Conservation (phyloP, 352 stramenopile genomes). For the Saprolegnia diclina region DNA sequence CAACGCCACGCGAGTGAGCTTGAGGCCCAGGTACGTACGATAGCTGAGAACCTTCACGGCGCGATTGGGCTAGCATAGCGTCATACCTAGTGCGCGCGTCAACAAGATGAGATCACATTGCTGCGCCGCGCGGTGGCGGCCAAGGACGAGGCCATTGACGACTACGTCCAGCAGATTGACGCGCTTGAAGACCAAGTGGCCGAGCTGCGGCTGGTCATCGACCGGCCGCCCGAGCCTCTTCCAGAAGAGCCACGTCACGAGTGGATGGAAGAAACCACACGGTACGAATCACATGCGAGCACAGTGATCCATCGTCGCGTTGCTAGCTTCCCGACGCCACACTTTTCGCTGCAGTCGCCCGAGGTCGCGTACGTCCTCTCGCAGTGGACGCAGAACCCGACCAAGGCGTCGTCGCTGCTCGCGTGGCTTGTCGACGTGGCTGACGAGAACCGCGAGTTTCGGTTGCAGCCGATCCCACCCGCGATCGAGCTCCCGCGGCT, state of each 20-base stretch:
- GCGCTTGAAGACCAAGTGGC: constrained; percentile 7
- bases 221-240: neutral
- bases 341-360: constrained; percentile 64
- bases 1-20: constrained; percentile 37
- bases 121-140: constrained; percentile 6
- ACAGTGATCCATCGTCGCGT: neutral
- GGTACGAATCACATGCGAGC: constrained; percentile 18
- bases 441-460: constrained; percentile 23
- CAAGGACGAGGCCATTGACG: constrained; percentile 21
- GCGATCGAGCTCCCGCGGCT: constrained; percentile 65
- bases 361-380: constrained; percentile 67
- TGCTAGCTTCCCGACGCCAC: constrained; percentile 45
- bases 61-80: constrained; percentile 26
- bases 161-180: constrained; percentile 4
- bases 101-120: constrained; percentile 23
- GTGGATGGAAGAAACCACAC: constrained; percentile 62
- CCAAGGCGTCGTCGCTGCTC: constrained; percentile 63
- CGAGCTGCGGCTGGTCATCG: constrained; percentile 13
- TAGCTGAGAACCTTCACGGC: constrained; percentile 31
- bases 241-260: constrained; percentile 8
- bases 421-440: constrained; percentile 41
- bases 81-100: constrained; percentile 6
- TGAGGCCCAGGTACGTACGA: constrained; percentile 25
- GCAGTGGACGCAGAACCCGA: constrained; percentile 56
- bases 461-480: constrained; percentile 49